A percentile compares a stretch with the other conserved stretches of the same genome.
These are phyloP conservation scores for Diaporthe vexans DNA, from an alignment of 2,329 filamentous ascomycete species.

Conservation along the genomic window DNA sequence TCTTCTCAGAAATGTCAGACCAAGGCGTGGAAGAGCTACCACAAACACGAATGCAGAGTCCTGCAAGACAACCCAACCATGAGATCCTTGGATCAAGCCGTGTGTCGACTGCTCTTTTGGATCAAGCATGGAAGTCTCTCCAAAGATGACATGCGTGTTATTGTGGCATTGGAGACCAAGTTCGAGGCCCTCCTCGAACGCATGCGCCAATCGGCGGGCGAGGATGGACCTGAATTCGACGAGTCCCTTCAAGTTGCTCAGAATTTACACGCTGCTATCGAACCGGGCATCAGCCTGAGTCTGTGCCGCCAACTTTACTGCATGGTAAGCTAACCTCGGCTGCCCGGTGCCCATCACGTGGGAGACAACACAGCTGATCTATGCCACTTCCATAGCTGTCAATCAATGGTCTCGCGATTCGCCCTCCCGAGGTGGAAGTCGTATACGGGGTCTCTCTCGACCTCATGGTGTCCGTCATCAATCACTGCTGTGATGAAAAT, in stretches of 20 bases:
- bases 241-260: conserved; percentile 36
- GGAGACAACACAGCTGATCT: neutral
- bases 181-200: conserved; percentile 44
- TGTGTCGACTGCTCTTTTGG: conserved; percentile 48
- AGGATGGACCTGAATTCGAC: conserved; percentile 24
- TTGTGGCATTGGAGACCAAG: conserved; percentile 46
- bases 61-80: conserved; percentile 43
- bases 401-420: conserved; percentile 47
- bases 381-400: conserved; percentile 43
- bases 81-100: conserved; percentile 41
- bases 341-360: neutral
- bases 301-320: conserved; percentile 43
- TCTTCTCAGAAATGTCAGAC: conserved; percentile 48
- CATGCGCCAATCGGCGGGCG: conserved; percentile 34
- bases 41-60: conserved; percentile 50
- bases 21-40: conserved; percentile 48
- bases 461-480: conserved; percentile 49
- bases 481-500: conserved; percentile 55
- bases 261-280: conserved; percentile 39
- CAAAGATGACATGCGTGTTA: conserved; percentile 37
- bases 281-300: conserved; percentile 35
- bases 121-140: conserved; percentile 44
- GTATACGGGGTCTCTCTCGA: conserved; percentile 50
- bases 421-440: conserved; percentile 43
- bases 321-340: conserved; percentile 44